phyloP scores from a whole-genome alignment of 1,139 yeast species.

The Cylindricascospora bacillispora region DNA sequence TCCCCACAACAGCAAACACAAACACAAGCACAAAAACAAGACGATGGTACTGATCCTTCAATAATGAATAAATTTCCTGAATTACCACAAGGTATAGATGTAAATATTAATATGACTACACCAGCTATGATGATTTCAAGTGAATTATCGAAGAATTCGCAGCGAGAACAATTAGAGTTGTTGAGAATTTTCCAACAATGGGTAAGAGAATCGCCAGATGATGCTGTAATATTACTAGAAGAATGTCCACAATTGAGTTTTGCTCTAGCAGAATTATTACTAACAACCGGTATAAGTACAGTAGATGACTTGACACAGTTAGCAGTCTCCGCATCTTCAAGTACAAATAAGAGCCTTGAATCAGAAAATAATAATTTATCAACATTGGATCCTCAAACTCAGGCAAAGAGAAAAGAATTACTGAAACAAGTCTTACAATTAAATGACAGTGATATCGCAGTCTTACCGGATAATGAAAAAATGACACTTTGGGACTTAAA shows the following conservation, averaged over 20 bases:
- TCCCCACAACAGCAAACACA: slow-evolving; percentile 5
- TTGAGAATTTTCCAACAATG: slow-evolving; percentile 52
- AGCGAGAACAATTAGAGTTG: slow-evolving; percentile 18
- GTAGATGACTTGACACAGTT: slow-evolving; percentile 25
- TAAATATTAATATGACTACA: slow-evolving; percentile 53
- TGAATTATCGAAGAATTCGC: slow-evolving; percentile 38
- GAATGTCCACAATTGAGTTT: slow-evolving; percentile 71
- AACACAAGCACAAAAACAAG: slow-evolving; percentile 2
- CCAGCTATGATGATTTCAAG: slow-evolving; percentile 44
- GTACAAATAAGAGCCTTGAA: slow-evolving; percentile 6
- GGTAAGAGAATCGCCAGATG: slow-evolving; percentile 47
- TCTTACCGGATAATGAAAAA: slow-evolving; percentile 48
- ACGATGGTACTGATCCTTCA: slow-evolving; percentile 3
- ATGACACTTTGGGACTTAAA: slow-evolving; percentile 26
- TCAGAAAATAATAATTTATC: slow-evolving; percentile 4
- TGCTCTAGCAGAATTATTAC: slow-evolving; percentile 66
- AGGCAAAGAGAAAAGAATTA: slow-evolving; percentile 38
- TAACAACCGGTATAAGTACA: slow-evolving; percentile 32
- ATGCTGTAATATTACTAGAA: slow-evolving; percentile 50
- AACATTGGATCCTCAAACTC: slow-evolving; percentile 32
- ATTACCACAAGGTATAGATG: slow-evolving; percentile 35
- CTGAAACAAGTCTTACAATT: slow-evolving; percentile 46
- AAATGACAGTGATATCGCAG: slow-evolving; percentile 49
- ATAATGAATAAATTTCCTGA: slow-evolving; percentile 27
- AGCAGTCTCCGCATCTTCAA: slow-evolving; percentile 9